Evolutionary conservation across 352 stramenopile genomes (phyloP).

Genomic region (Pythium phragmitis): DNA sequence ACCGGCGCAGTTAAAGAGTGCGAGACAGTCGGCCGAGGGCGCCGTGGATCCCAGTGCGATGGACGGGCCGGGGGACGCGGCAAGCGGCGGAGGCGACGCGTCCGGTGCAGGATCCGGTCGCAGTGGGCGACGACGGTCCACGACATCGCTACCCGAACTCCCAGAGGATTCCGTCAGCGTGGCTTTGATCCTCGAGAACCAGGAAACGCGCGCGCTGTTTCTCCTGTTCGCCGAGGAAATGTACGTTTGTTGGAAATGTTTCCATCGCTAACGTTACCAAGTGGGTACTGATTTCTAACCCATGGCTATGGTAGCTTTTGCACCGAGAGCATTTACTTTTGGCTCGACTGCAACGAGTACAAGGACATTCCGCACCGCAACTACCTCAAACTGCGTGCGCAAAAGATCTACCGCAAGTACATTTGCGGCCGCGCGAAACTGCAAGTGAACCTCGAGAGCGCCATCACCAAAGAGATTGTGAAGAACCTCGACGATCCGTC

Average conservation of each 20-base stretch:
- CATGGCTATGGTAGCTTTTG: constrained; percentile 46
- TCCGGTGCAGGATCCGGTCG: neutral
- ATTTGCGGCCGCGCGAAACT: constrained; percentile 61
- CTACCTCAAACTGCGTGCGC: constrained; percentile 71
- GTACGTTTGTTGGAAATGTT: constrained; percentile 32
- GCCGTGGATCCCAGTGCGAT: neutral
- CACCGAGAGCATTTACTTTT: constrained; percentile 83
- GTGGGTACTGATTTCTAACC: constrained; percentile 5
- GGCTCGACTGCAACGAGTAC: constrained; percentile 81
- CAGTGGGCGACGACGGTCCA: constrained; percentile 6
- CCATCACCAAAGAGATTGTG: constrained; percentile 55
- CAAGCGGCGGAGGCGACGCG: neutral
- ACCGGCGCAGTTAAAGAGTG: constrained; percentile 15
- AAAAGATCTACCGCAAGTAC: constrained; percentile 84
- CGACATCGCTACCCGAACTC: constrained; percentile 17
- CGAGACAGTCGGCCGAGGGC: constrained; percentile 13
- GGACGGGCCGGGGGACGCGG: neutral
- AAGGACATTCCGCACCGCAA: constrained; percentile 73
- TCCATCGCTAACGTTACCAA: neutral
- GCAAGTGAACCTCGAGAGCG: constrained; percentile 69
- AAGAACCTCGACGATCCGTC: constrained; percentile 52
- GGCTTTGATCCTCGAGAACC: constrained; percentile 58
- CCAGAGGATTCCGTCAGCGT: constrained; percentile 48
- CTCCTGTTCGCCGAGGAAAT: constrained; percentile 79
- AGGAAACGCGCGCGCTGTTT: constrained; percentile 61